A percentile compares a stretch with the other conserved stretches of the same genome.
These are phyloP conservation scores for Oryza meridionalis DNA, from an alignment of 176 grass and related monocot species.

Conservation along the genomic window DNA sequence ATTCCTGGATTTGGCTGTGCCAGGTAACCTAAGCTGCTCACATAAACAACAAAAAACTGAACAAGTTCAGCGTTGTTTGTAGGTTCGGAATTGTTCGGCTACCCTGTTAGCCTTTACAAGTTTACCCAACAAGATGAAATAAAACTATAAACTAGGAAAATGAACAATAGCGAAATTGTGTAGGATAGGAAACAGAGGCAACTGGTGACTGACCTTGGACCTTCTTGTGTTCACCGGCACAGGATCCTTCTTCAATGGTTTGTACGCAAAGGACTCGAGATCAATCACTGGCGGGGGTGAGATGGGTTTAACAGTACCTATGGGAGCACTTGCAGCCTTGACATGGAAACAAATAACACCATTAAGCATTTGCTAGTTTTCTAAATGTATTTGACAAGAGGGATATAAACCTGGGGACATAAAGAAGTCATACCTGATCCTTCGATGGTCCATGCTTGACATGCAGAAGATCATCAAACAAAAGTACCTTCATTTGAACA, in stretches of 20 bases:
- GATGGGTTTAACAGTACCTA: neutral
- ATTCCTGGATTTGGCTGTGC: slow-evolving; percentile 25
- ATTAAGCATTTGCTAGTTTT: slow-evolving; percentile 28
- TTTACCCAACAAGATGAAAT: slow-evolving; percentile 7
- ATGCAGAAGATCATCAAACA: slow-evolving; percentile 74
- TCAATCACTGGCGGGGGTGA: slow-evolving; percentile 29
- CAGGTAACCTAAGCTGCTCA: slow-evolving; percentile 71
- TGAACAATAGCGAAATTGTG: slow-evolving; percentile 22
- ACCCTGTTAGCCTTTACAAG: neutral
- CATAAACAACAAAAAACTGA: neutral
- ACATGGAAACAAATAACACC: slow-evolving; percentile 24
- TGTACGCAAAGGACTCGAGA: slow-evolving; percentile 62
- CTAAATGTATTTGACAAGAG: neutral
- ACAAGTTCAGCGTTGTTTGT: neutral
- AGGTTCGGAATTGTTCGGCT: neutral
- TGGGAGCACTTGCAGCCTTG: slow-evolving; percentile 32
- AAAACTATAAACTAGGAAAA: slow-evolving; percentile 8
- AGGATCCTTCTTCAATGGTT: slow-evolving; percentile 43
- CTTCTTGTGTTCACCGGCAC: slow-evolving; percentile 45
- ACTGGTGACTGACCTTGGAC: slow-evolving; percentile 64
- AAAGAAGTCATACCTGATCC: slow-evolving; percentile 50
- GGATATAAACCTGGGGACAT: slow-evolving; percentile 2
- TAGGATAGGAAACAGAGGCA: slow-evolving; percentile 29
- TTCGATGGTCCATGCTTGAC: slow-evolving; percentile 49
- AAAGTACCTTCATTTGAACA: slow-evolving; percentile 63